Conservation (phyloP, 139 green algal species). For the Coelastrella sp. region DNA sequence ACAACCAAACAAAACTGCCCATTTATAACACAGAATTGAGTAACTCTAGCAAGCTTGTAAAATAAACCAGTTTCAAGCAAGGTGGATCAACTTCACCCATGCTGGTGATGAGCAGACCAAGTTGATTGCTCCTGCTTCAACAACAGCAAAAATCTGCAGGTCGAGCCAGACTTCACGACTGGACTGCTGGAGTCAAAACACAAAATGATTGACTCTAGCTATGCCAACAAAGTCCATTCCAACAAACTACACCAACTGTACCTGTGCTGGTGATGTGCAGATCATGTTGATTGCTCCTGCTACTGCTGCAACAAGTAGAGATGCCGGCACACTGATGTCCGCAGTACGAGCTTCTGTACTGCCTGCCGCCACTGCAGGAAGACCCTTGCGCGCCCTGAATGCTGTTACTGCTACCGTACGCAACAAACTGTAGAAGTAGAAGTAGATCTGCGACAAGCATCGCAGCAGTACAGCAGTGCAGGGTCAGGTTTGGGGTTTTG, state of each 20-base stretch:
- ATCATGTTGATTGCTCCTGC: conserved; percentile 88
- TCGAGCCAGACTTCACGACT: no score
- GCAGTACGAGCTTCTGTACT: conserved; percentile 7
- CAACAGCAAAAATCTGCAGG: no score
- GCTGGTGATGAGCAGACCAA: conserved; percentile 19
- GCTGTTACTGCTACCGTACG: not conserved
- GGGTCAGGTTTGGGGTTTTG: no score
- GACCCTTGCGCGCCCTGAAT: not conserved
- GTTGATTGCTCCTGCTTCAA: no score
- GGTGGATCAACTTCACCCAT: conserved; percentile 64
- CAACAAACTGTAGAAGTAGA: conserved; percentile 69
- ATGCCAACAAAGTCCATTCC: no score
- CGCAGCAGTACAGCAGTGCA: not conserved
- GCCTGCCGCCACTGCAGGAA: conserved; percentile 24
- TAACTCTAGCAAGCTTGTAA: no score
- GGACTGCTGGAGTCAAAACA: no score
- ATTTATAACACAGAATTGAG: no score
- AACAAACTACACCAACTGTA: conserved; percentile 38
- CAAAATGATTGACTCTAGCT: no score
- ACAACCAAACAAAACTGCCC: no score
- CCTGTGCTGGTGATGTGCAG: conserved; percentile 92
- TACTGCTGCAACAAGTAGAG: conserved; percentile 78
- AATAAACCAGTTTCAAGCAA: no score
- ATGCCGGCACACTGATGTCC: conserved; percentile 77
- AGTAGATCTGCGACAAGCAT: conserved; percentile 65